phyloP scores from a whole-genome alignment of 371 early-diverging fungal species.

The Apophysomyces elegans region DNA sequence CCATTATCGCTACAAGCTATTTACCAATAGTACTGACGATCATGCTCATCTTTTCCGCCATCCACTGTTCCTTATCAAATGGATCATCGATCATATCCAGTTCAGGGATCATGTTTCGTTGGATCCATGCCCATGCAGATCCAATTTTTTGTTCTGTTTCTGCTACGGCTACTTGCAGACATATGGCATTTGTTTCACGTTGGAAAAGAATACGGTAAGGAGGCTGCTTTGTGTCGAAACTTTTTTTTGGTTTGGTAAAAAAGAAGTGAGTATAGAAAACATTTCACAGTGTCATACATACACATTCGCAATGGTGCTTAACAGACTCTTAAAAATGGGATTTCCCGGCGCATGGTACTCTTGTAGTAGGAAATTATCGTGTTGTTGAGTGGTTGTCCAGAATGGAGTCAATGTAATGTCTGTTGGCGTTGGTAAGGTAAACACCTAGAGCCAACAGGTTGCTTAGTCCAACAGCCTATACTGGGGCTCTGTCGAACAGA shows the following conservation, averaged over 20 bases:
- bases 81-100: conserved; percentile 79
- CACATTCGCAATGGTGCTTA: conserved; percentile 82
- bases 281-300: conserved; percentile 29
- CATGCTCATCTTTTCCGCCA: conserved; percentile 86
- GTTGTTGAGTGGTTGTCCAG: conserved; percentile 65
- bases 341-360: conserved; percentile 63
- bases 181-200: conserved; percentile 52
- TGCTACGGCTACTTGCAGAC: conserved; percentile 70
- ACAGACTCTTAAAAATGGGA: conserved; percentile 57
- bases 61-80: conserved; percentile 82
- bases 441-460: conserved; percentile 25
- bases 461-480: background rate
- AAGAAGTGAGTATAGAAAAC: background rate
- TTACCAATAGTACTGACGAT: conserved; percentile 80
- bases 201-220: conserved; percentile 90
- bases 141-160: conserved; percentile 81
- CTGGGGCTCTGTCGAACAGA: background rate
- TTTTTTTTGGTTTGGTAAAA: background rate
- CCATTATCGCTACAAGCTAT: conserved; percentile 3
- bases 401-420: conserved; percentile 47
- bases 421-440: conserved; percentile 43
- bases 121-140: conserved; percentile 91
- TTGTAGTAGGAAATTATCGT: conserved; percentile 72
- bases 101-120: conserved; percentile 79
- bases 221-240: conserved; percentile 91